Evolutionary conservation across 1,284 basidiomycete species (phyloP).

Genomic region (Naganishia sp.): DNA sequence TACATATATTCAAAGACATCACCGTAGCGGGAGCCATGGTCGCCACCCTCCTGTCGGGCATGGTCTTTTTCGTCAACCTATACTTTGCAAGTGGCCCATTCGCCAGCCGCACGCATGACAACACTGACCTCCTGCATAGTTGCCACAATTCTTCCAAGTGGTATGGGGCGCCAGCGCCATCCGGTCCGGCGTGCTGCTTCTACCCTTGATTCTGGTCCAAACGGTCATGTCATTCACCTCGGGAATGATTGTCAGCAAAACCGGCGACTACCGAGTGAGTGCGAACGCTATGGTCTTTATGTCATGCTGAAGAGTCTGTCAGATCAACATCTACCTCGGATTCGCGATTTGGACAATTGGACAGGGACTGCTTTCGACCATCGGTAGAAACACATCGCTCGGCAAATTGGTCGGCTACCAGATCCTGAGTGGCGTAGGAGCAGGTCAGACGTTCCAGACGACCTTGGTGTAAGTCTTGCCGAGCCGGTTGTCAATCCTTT

Average conservation of each 20-base stretch:
- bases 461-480: slow-evolving; percentile 37
- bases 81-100: slow-evolving; percentile 40
- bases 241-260: slow-evolving; percentile 65
- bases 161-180: slow-evolving; percentile 66
- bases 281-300: not conserved
- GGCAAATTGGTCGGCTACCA: slow-evolving; percentile 67
- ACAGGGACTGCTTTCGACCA: slow-evolving; percentile 67
- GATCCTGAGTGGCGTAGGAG: slow-evolving; percentile 67
- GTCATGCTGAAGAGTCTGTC: not conserved
- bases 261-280: slow-evolving; percentile 65
- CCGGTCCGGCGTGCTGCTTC: slow-evolving; percentile 63
- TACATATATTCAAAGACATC: slow-evolving; percentile 70
- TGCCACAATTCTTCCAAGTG: slow-evolving; percentile 75
- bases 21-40: slow-evolving; percentile 70
- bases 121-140: slow-evolving; percentile 50
- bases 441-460: slow-evolving; percentile 58
- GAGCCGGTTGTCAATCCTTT: not conserved
- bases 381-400: slow-evolving; percentile 59
- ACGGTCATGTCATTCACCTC: slow-evolving; percentile 56
- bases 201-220: slow-evolving; percentile 67
- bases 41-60: slow-evolving; percentile 66
- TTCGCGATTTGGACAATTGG: slow-evolving; percentile 71
- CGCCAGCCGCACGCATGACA: too few species aligned
- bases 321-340: slow-evolving; percentile 66
- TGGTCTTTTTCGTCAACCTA: slow-evolving; percentile 44